Base-by-base conservation (phyloP, 78 protist species). In the Tieghemostelium lacteum region DNA sequence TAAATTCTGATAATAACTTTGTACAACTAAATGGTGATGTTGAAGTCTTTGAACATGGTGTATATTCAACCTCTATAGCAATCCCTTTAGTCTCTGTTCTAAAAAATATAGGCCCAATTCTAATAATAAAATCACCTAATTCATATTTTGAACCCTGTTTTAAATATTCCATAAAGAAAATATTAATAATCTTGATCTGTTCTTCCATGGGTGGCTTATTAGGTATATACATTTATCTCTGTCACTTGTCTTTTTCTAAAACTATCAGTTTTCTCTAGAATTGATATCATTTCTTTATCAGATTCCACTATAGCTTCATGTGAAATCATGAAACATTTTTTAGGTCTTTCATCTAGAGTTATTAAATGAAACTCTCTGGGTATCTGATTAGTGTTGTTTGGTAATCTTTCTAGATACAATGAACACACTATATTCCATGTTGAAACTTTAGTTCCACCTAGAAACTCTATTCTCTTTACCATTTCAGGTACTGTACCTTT, bases 381-480 rank as follows among this genome's bases (percentile, higher is more conserved):
- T 31, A 22, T 16, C 31, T 22, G 26, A 26, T 17, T 31, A n/a
- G 75, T 20, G 17, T 74, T 74, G 2, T 83, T 77, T 58, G 89
- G 89, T n/a, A 83, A 39, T 57, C 89, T 83, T 34, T 83, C 89
- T 60, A 69, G 64, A 69, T 83, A 83, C 14, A 83, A n/a, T 31
- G 75, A 66, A 69, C 89, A 83, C 19, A 22, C 39, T 10, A 83
- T 69, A n/a, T 49, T 12, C 63, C 71, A 60, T 16, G 77, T 34
- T 12, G 89, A 66, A 31, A 83, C 89, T 33, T 57, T 69, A 22
- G 42, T 24, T 45, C 89, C 89, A 57, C 89, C 89, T 36, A 83
- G 52, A 69, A 83, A 83, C 50, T 83, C 89, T 17, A 83, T 83
- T 64, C 73, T 83, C 37, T 83, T 83, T 12, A 39, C 55, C 26